Evolutionary conservation across 768 basidiomycete species (phyloP), one percentile per base, ranked within the genome.

Genomic region (Podaxis mareebaensis): DNA sequence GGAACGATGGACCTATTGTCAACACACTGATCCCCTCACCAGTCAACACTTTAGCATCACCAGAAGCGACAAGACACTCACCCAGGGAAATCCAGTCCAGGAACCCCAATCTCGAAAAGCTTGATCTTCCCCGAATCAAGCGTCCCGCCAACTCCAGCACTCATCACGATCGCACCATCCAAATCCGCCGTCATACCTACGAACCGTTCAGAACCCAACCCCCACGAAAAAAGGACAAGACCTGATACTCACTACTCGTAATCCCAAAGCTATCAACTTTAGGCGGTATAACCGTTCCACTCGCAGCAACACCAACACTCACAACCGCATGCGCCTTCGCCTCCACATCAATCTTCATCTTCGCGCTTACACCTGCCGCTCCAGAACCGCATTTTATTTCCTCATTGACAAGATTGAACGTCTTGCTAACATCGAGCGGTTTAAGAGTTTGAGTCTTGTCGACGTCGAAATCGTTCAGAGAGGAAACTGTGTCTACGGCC

Each of bases 31-130:
- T 33, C 8, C 2, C 20, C 44, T 26, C 12, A 4, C 53, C 15
- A 39, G 44, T 46, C 17, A 28, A n/a, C 60, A 24, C 51, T 3
- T 61, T n/a, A 26, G 12, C 17, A 38, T 4, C 17, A 52, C n/a
- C 20, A 7, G 10, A 26, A 17, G 26, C 15, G 20, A 12, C 5
- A 30, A 28, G 6, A 5, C n/a, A 67, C 75, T 13, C 70, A 81
- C 81, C 79, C 82, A 48, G 83, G 81, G 69, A 85, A 77, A 66
- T 81, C 77, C 17, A 85, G 73, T 6, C 81, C 83, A 1, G 81
- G 81, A 60, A 85, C 73, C 1, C 79, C 79, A 36, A 78, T 65
- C 54, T 77, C 69, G 44, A 81, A 74, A 12, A 85, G 67, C 15
- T 69, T 67, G 57, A 81, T 71, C 46, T 75, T 76, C 3, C 80